A percentile compares a stretch with the other conserved stretches of the same genome.
phyloP scores from a whole-genome alignment of 2,329 filamentous ascomycete species.

The Claviceps capensis region DNA sequence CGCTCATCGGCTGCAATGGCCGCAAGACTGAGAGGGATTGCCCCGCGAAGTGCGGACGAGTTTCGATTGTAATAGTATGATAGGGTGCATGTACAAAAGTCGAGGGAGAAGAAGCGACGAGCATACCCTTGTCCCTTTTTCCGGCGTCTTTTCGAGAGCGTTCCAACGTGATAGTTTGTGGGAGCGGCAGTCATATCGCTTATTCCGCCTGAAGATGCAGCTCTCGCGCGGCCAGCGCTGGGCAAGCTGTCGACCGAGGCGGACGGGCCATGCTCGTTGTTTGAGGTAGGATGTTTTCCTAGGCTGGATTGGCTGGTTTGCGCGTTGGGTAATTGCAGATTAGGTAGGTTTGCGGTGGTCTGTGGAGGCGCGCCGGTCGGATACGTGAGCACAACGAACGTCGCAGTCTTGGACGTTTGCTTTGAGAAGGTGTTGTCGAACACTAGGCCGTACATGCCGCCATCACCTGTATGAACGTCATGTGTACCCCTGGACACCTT shows the following conservation, averaged over 20 bases:
- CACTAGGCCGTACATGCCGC: slow-evolving; percentile 89
- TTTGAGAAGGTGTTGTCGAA: slow-evolving; percentile 99
- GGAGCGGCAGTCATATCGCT: slow-evolving; percentile 30
- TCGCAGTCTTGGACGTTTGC: slow-evolving; percentile 84
- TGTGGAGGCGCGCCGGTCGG: slow-evolving; percentile 70
- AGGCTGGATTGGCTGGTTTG: slow-evolving; percentile 36
- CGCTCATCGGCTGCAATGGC: slow-evolving; percentile 83
- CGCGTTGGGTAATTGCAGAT: slow-evolving; percentile 30
- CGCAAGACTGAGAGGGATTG: slow-evolving; percentile 81
- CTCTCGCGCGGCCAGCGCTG: slow-evolving; percentile 29
- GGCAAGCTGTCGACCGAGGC: slow-evolving; percentile 49
- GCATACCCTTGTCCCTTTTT: slow-evolving; percentile 93
- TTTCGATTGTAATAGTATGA: slow-evolving; percentile 95
- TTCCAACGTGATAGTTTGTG: slow-evolving; percentile 63
- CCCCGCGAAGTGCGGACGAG: slow-evolving; percentile 80
- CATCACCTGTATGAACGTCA: slow-evolving; percentile 59
- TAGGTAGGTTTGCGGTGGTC: slow-evolving; percentile 55
- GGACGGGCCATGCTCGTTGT: slow-evolving; percentile 29
- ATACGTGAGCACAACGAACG: slow-evolving; percentile 88
- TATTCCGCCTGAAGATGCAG: slow-evolving; percentile 37
- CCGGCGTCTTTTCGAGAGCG: slow-evolving; percentile 75
- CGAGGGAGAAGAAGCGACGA: slow-evolving; percentile 85
- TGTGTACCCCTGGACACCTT: slow-evolving; percentile 85
- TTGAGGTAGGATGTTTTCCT: slow-evolving; percentile 32
- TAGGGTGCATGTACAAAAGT: slow-evolving; percentile 84